These are phyloP conservation scores for Chaetomidium leptoderma DNA, from an alignment of 495 filamentous ascomycete genomes.

Conservation along the genomic window DNA sequence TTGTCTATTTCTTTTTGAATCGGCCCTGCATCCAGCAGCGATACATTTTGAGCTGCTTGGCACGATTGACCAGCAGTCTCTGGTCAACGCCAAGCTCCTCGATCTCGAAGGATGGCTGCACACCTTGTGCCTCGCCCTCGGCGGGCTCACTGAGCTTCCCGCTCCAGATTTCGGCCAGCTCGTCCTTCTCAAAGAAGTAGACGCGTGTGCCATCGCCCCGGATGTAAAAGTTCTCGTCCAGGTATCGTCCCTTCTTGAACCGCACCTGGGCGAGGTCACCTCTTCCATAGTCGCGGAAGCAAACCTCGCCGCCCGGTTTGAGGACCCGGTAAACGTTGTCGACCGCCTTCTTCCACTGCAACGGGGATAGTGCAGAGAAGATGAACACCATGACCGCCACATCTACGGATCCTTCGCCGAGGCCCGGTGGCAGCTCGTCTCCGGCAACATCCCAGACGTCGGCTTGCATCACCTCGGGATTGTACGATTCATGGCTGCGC, in stretches of 20 bases:
- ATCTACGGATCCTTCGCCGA: slow-evolving; percentile 75
- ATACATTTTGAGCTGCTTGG: slow-evolving; percentile 92
- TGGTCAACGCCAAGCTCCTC: slow-evolving; percentile 75
- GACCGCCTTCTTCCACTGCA: slow-evolving; percentile 79
- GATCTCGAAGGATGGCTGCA: slow-evolving; percentile 56
- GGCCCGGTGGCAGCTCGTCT: slow-evolving; percentile 64
- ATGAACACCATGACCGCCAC: slow-evolving; percentile 93
- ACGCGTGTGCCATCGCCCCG: slow-evolving; percentile 93
- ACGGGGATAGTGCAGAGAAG: slow-evolving; percentile 83
- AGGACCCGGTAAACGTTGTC: slow-evolving; percentile 74
- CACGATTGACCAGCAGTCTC: slow-evolving; percentile 86
- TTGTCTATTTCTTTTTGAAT: slow-evolving; percentile 65
- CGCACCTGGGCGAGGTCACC: slow-evolving; percentile 94
- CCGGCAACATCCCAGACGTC: slow-evolving; percentile 87
- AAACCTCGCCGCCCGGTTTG: slow-evolving; percentile 82
- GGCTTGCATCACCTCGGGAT: slow-evolving; percentile 64
- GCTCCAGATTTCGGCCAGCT: slow-evolving; percentile 77
- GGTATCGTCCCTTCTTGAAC: slow-evolving; percentile 87
- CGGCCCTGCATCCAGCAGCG: slow-evolving; percentile 94
- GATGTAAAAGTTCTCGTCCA: slow-evolving; percentile 96
- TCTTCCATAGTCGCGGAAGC: slow-evolving; percentile 93
- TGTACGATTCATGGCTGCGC: slow-evolving; percentile 59
- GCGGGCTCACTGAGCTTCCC: slow-evolving; percentile 28
- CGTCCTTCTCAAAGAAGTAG: slow-evolving; percentile 89
- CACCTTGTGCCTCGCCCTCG: slow-evolving; percentile 27